These are phyloP conservation scores for Prototheca wickerhamii DNA, from an alignment of 163 green algal genomes.

Conservation along the genomic window DNA sequence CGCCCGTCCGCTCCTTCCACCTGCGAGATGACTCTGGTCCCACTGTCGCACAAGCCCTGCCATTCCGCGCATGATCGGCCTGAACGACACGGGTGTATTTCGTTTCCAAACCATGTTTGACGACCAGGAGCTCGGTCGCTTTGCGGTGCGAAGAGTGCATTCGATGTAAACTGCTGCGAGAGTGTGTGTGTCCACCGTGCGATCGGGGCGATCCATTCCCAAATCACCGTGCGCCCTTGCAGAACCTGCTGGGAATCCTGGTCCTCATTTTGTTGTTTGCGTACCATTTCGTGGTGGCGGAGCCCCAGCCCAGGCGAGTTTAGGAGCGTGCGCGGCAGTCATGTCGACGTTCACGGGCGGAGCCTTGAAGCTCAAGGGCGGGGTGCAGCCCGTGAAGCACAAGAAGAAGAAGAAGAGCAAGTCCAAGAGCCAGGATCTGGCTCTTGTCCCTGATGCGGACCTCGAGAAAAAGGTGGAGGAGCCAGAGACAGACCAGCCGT, in stretches of 20 bases:
- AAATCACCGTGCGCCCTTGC: conserved; percentile 6
- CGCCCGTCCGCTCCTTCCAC: too few species aligned
- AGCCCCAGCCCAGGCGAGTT: conserved; percentile 22
- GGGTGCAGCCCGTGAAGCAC: conserved; percentile 44
- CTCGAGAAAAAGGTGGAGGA: too few species aligned
- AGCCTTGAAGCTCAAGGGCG: conserved; percentile 81
- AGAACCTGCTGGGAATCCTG: conserved; percentile 72
- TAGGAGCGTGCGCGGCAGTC: not conserved
- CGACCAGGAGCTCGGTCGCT: conserved; percentile 20
- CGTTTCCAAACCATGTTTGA: conserved; percentile 16
- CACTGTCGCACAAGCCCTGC: too few species aligned
- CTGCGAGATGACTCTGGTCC: too few species aligned
- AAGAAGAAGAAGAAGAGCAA: conserved; percentile 61
- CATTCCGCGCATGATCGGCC: conserved; percentile 1
- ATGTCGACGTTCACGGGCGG: conserved; percentile 59
- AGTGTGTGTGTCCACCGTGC: not conserved
- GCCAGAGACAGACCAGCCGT: too few species aligned
- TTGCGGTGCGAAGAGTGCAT: conserved; percentile 16
- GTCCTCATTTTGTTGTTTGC: conserved; percentile 76
- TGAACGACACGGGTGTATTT: not conserved
- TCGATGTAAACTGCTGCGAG: not conserved
- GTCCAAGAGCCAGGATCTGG: not conserved
- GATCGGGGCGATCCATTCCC: not conserved
- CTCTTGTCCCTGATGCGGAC: too few species aligned
- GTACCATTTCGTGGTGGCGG: conserved; percentile 80